A percentile compares a stretch with the other conserved stretches of the same genome.
These are phyloP conservation scores for Orychophragmus violaceus DNA, from an alignment of 345 rosid species.

Conservation along the genomic window DNA sequence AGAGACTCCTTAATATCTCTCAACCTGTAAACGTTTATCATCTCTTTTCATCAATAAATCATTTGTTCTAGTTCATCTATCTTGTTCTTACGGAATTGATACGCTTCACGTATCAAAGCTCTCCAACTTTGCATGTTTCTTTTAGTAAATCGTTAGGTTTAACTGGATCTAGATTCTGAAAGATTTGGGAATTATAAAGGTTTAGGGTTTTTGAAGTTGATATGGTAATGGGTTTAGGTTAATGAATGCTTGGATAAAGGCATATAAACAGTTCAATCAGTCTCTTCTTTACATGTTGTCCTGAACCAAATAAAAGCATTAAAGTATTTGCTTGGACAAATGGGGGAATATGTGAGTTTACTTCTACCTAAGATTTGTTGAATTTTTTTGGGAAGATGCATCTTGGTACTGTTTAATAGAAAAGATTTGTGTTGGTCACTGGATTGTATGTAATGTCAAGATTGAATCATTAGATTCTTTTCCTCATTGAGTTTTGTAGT, in stretches of 20 bases:
- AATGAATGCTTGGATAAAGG: neutral
- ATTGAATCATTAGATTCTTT: neutral
- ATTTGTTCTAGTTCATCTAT: no score
- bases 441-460: neutral
- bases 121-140: neutral
- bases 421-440: neutral
- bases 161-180: neutral
- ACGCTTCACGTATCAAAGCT: no score
- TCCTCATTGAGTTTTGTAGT: neutral
- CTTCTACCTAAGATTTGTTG: neutral
- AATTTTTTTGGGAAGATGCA: neutral
- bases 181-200: neutral
- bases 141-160: neutral
- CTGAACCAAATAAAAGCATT: neutral
- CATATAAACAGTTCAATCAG: neutral
- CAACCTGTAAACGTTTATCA: no score
- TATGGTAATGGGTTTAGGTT: constrained; percentile 40
- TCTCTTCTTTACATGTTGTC: neutral
- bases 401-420: neutral
- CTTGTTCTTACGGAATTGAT: no score
- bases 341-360: neutral
- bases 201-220: neutral
- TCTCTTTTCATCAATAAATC: no score
- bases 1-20: no score
- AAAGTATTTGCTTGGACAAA: neutral